These are phyloP conservation scores for Linum usitatissimum DNA, from an alignment of 345 rosid genomes.

Conservation along the genomic window DNA sequence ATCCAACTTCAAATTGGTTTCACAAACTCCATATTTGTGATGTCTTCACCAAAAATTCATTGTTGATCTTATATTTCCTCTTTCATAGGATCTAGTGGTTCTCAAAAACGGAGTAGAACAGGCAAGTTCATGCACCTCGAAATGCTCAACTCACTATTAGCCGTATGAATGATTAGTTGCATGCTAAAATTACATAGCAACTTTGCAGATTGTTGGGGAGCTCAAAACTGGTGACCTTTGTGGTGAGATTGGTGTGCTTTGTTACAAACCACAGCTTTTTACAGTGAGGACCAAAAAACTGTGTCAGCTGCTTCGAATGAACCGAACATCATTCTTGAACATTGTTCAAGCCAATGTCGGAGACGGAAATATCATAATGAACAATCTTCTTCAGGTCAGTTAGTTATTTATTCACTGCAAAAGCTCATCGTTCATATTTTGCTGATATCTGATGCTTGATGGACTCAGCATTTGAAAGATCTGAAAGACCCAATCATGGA, in stretches of 20 bases:
- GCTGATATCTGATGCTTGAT: neutral
- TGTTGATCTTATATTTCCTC: neutral
- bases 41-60: neutral
- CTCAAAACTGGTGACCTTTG: conserved; percentile 64
- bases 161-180: neutral
- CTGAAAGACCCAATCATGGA: conserved; percentile 59
- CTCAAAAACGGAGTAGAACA: conserved; percentile 21
- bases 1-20: neutral
- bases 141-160: neutral
- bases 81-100: conserved; percentile 15
- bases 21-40: neutral
- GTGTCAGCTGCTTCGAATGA: conserved; percentile 78
- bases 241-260: conserved; percentile 86
- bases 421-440: neutral
- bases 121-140: conserved; percentile 14
- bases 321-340: conserved; percentile 70
- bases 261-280: conserved; percentile 78
- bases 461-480: conserved; percentile 49
- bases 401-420: neutral
- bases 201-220: conserved; percentile 52
- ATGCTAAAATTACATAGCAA: conserved; percentile 1
- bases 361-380: conserved; percentile 86
- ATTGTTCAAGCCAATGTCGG: conserved; percentile 86
- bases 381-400: conserved; percentile 78
- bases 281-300: conserved; percentile 82